Evolutionary conservation across 345 rosid species (phyloP).

Genomic region (Geranium brycei): DNA sequence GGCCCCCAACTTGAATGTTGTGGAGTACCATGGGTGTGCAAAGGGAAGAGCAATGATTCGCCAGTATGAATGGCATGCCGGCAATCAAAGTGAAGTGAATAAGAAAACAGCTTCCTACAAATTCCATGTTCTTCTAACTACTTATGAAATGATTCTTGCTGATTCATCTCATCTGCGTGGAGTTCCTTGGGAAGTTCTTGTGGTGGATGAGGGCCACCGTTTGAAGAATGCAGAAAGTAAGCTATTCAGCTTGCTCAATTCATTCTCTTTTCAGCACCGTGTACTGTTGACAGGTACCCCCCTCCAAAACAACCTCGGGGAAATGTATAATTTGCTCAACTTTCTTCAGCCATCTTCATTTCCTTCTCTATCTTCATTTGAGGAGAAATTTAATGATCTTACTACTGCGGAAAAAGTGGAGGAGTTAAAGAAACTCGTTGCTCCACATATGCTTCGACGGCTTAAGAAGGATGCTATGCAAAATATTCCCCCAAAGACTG

Average conservation of each 20-base stretch:
- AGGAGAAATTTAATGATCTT: constrained; percentile 87
- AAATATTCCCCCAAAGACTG: constrained; percentile 98
- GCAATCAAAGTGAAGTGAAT: constrained; percentile 30
- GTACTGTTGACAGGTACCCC: constrained; percentile 98
- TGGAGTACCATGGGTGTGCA: constrained; percentile 97
- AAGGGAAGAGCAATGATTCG: constrained; percentile 90
- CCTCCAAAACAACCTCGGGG: constrained; percentile 96
- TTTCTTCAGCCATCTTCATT: constrained; percentile 98
- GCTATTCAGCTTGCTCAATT: constrained; percentile 90
- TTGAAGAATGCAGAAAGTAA: constrained; percentile 93
- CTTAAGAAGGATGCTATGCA: constrained; percentile 99
- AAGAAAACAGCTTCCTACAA: constrained; percentile 64
- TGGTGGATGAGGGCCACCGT: constrained; percentile 99
- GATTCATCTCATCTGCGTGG: constrained; percentile 93
- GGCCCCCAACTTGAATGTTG: constrained; percentile 92
- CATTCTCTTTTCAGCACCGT: constrained; percentile 97
- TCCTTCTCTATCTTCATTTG: constrained; percentile 86
- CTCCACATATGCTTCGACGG: constrained; percentile 99
- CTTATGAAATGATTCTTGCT: constrained; percentile 98
- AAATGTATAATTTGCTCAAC: constrained; percentile 95
- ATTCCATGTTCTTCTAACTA: constrained; percentile 89
- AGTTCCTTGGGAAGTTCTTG: constrained; percentile 99
- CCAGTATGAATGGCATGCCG: constrained; percentile 92
- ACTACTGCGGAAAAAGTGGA: constrained; percentile 95
- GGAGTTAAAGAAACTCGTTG: constrained; percentile 97